Base-by-base conservation (phyloP, 2,329 filamentous ascomycete species). In the Diaporthe sp. region DNA sequence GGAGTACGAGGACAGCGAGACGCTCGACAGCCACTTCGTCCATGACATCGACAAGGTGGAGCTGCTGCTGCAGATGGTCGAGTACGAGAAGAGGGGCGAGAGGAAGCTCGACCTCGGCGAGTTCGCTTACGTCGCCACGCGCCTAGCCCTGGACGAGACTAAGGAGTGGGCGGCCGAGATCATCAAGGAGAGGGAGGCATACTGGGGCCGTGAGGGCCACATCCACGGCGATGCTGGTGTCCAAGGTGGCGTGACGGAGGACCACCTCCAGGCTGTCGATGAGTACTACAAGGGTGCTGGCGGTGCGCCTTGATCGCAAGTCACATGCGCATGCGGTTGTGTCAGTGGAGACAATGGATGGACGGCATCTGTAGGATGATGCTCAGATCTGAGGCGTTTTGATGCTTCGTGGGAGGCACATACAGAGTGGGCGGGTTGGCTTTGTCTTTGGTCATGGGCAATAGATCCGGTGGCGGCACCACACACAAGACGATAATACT, bases 31-130 rank as follows among this genome's bases (percentile, higher is more conserved):
- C 79, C 89, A 92, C 77, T 98, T 96, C 78, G 97, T 99, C 58
- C 97, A 99, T 83, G 97, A 99, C 83, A 91, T 99, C 75, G 97
- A 99, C 86, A 98, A 98, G 92, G 92, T 99, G 84, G 97, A 99
- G 86, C 87, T 99, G 78, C 86, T 99, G 77, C 86, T 98, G 81
- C 97, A 99, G 87, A 98, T 98, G 94, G 87, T 98, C 42, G 97
- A 99, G 84, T 99, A 99, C 82, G 97, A 99, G 89, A 93, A 94
- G 80, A 86, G 89, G 17, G 88, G 91, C 68, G 85, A 92, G 73
- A 91, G 91, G 39, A 85, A 86, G 77, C 83, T 95, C 53, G 95
- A 98, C 83, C 86, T 99, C 69, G 91, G 93, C 71, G 97, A 99
- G 86, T 98, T 99, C 79, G 90, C 92, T 0, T 93, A 94, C 81